Conservation (phyloP, 306 rosid species). For the Trifolium repens region DNA sequence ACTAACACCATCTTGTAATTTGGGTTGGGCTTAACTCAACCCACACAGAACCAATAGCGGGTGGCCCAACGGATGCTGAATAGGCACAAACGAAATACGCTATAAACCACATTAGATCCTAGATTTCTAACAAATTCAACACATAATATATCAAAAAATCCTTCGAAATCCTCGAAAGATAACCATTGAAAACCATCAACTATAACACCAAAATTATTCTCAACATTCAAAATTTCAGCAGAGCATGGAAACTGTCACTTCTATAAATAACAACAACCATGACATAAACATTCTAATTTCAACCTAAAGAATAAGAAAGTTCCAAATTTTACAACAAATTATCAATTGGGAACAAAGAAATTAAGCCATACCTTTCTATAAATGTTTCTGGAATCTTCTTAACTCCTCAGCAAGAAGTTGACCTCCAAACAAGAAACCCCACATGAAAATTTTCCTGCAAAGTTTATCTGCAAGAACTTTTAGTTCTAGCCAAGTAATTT, state of each 20-base stretch:
- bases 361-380: conserved; percentile 45
- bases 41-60: background rate
- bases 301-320: conserved; percentile 18
- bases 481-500: conserved; percentile 10
- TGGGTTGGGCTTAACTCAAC: background rate
- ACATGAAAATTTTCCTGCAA: conserved; percentile 12
- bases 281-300: conserved; percentile 30
- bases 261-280: conserved; percentile 27
- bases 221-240: background rate
- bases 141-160: background rate
- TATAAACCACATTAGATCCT: conserved; percentile 25
- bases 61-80: too few relatives aligned
- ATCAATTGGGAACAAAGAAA: conserved; percentile 23
- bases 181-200: conserved; percentile 29
- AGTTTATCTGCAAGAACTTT: conserved; percentile 32
- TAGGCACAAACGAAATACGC: background rate
- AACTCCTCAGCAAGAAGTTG: conserved; percentile 31
- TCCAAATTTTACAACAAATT: conserved; percentile 14
- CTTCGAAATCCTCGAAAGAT: background rate
- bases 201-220: conserved; percentile 19
- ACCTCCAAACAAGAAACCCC: conserved; percentile 27
- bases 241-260: background rate
- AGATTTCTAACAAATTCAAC: conserved; percentile 31
- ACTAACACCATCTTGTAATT: background rate
- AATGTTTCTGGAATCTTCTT: conserved; percentile 37